Percentiles rank a stretch among this genome's conserved stretches.
Conservation (phyloP, 2,329 filamentous ascomycete genomes). For the Diaporthe eres region DNA sequence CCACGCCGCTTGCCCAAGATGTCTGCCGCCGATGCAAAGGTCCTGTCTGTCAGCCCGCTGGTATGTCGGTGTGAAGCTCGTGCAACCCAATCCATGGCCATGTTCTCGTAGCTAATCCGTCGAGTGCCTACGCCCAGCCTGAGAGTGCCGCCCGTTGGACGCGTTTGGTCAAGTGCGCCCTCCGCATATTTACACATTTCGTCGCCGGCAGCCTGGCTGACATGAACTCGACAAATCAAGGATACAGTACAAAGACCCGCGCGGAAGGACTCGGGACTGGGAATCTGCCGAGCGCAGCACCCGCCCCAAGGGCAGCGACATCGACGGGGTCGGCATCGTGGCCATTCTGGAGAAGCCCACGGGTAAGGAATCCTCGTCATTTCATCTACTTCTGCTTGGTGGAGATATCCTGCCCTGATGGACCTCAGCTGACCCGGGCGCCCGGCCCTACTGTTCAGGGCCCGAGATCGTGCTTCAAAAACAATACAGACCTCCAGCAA, state of each 20-base stretch:
- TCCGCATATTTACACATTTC: not conserved
- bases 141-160: slow-evolving; percentile 71
- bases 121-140: slow-evolving; percentile 51
- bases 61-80: slow-evolving; percentile 50
- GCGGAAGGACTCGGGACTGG: slow-evolving; percentile 73
- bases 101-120: slow-evolving; percentile 14
- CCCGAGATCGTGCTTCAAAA: slow-evolving; percentile 75
- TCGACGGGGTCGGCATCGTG: slow-evolving; percentile 82
- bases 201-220: slow-evolving; percentile 31
- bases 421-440: not conserved
- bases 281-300: slow-evolving; percentile 81
- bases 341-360: slow-evolving; percentile 73
- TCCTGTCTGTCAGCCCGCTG: slow-evolving; percentile 60
- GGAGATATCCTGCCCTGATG: not conserved
- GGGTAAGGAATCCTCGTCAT: slow-evolving; percentile 49
- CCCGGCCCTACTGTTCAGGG: slow-evolving; percentile 46
- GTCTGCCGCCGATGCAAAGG: slow-evolving; percentile 59
- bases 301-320: slow-evolving; percentile 70
- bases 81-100: slow-evolving; percentile 28
- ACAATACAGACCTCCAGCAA: slow-evolving; percentile 75
- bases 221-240: slow-evolving; percentile 51
- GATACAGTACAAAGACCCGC: slow-evolving; percentile 75
- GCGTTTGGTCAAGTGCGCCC: slow-evolving; percentile 67
- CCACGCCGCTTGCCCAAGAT: slow-evolving; percentile 47
- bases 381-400: not conserved